Evolutionary conservation across 2,329 filamentous ascomycete species (phyloP).

Genomic region (Diaporthe helianthi): DNA sequence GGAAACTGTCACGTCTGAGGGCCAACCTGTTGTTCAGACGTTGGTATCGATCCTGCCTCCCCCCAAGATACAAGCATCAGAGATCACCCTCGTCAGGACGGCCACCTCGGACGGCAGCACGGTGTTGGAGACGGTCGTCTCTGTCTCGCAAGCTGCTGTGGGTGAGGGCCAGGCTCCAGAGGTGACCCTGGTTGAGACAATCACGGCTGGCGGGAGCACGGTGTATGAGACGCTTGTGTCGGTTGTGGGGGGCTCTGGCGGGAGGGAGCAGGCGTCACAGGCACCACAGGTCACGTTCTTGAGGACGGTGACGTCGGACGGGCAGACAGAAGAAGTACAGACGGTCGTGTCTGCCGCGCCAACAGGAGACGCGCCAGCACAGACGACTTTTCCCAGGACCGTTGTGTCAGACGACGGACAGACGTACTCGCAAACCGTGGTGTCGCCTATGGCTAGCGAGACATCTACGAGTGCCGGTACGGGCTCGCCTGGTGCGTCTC

Average conservation of each 20-base stretch:
- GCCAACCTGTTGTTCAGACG: not conserved
- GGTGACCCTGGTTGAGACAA: not conserved
- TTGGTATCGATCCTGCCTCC: not conserved
- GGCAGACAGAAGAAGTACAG: constrained; percentile 1
- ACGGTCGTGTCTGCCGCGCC: constrained; percentile 7
- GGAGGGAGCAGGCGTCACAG: not conserved
- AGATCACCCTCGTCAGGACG: constrained; percentile 14
- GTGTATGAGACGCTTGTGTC: constrained; percentile 9
- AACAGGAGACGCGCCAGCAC: not conserved
- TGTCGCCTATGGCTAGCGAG: constrained; percentile 4
- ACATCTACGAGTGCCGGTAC: too few species aligned
- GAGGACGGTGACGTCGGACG: constrained; percentile 10
- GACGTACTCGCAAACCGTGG: constrained; percentile 13
- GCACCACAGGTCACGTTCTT: not conserved
- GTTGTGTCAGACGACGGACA: constrained; percentile 9
- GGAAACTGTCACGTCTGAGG: not conserved
- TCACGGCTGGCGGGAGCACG: not conserved
- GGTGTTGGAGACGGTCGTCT: constrained; percentile 7
- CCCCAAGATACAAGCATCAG: not conserved
- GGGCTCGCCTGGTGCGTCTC: not conserved
- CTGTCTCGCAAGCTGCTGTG: not conserved
- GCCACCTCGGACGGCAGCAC: constrained; percentile 5
- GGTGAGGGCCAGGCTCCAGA: not conserved
- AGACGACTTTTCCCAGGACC: constrained; percentile 9
- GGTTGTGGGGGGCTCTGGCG: not conserved